Base-by-base conservation (phyloP, 2,329 filamentous ascomycete genomes). In the Xylaria sp. region DNA sequence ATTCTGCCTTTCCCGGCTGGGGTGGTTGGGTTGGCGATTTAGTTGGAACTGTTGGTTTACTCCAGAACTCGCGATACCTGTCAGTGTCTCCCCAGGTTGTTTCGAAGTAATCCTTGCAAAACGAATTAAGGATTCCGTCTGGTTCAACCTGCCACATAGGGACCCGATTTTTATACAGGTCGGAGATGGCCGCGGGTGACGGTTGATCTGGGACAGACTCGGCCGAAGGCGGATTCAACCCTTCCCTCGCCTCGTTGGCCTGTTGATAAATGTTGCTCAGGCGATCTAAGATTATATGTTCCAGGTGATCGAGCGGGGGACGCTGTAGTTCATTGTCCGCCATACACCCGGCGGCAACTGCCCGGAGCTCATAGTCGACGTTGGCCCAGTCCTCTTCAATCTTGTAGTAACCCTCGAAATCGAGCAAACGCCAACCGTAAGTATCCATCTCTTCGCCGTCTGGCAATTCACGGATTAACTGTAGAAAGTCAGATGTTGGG, bases 341-440 rank as follows among this genome's bases (percentile, higher is more conserved):
- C 62, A 62, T 52, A 13, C 54, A 58, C 9, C 37, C 17, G 13
- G 41, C 54, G 6, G 53, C 35, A 17, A 62, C 31, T 33, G 55
- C 43, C 17, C 61, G 58, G n/a, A 64, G 38, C 13, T 23, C 37
- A 1, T 19, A 0, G 29, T 61, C 58, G 11, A 47, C 44, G 2
- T 52, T 49, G 11, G 0, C 2, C 43, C 29, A 58, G 9, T 61
- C 49, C 0, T 5, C 8, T 1, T 27, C 1, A 10, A 49, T 35
- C 2, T 1, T 0, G 15, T 41, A 23, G 5, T 8, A 4, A 1
- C 15, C 4, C 11, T 3, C 1, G 0, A 13, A 13, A 35, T 40
- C 25, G n/a, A 64, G 3, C n/a, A 62, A 3, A 10, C 62, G 62
- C 54, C 58, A 54, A 2, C 58, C 62, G 13, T 27, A 55, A 4